Conservation (phyloP, 192 early-diverging fungal genomes). For the Chytriomyces sp. region DNA sequence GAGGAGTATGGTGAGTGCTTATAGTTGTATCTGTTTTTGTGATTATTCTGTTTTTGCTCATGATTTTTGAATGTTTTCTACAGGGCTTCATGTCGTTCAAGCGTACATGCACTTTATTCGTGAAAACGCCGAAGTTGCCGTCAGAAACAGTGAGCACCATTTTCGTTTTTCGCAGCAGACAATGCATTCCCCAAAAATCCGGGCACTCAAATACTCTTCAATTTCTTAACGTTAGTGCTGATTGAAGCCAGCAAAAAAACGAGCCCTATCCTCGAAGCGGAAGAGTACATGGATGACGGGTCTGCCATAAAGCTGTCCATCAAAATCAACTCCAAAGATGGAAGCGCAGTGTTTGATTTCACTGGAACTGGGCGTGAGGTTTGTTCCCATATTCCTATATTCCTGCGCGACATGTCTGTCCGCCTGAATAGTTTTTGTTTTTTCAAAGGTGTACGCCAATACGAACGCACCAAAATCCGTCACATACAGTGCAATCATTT, state of each 20-base stretch:
- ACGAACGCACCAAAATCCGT: slow-evolving; percentile 76
- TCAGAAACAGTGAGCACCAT: slow-evolving; percentile 54
- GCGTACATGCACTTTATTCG: slow-evolving; percentile 96
- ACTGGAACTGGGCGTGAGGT: slow-evolving; percentile 79
- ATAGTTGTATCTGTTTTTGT: background rate
- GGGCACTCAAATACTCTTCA: background rate
- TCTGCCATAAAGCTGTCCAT: slow-evolving; percentile 76
- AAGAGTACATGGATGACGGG: slow-evolving; percentile 94
- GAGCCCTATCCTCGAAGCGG: slow-evolving; percentile 39
- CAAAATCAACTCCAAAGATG: slow-evolving; percentile 67
- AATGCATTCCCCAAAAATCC: background rate
- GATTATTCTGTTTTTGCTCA: background rate
- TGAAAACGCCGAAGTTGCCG: slow-evolving; percentile 84
- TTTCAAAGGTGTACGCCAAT: slow-evolving; percentile 82
- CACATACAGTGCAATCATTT: slow-evolving; percentile 93
- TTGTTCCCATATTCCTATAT: background rate
- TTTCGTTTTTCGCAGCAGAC: background rate
- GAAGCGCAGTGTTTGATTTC: slow-evolving; percentile 92
- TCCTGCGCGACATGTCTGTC: background rate
- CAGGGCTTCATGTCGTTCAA: slow-evolving; percentile 79
- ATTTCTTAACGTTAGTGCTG: slow-evolving; percentile 53
- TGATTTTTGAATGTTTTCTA: too few species aligned
- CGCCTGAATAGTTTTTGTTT: background rate
- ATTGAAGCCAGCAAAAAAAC: slow-evolving; percentile 55
- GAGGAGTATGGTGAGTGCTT: slow-evolving; percentile 64